Evolutionary conservation across 768 basidiomycete species (phyloP), one percentile per base, ranked within the genome.

Genomic region (Lepiota venenata): DNA sequence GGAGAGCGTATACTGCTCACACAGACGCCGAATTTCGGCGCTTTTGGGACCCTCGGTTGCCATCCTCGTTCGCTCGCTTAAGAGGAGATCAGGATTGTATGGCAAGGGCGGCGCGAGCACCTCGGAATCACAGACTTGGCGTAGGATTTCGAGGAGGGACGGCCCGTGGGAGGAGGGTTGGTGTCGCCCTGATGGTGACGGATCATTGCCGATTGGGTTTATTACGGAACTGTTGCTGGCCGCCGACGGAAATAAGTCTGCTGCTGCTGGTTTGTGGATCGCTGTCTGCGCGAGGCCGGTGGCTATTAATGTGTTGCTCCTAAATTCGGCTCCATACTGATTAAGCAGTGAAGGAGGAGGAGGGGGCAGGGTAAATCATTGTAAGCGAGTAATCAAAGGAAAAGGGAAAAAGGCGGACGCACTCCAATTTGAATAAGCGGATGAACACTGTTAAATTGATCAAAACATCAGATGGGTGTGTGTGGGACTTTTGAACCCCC

Each of bases 381-480:
- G 25, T 14, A 4, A 40, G 12, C 16, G 25, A 21, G 9, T 18
- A 36, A 11, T 16, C n/a, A 12, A n/a, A n/a, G 12, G 45, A 15
- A 12, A 14, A 8, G 45, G 10, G 12, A 20, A 20, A 35, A 51
- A 25, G 25, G 25, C 7, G n/a, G n/a, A 73, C 76, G 41, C 61
- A 83, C 82, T 39, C 83, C 83, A n/a, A 75, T 66, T 59, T 79
- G 77, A 45, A 85, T 85, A 45, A 81, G 63, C 0, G 82, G 80
- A 64, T 85, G 83, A 11, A 78, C 54, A 3, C 82, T 84, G 42
- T 25, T 22, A 9, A 45, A 41, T 14, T 25, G 18, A 43, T 40
- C 8, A 29, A n/a, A n/a, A 39, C 22, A 15, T 12, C 6, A 21
- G 8, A 37, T 45, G 32, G 41, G 14, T 48, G 10, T 44, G 25